Evolutionary conservation across 2,329 filamentous ascomycete species (phyloP).

Genomic region (Aureobasidium uvarum): DNA sequence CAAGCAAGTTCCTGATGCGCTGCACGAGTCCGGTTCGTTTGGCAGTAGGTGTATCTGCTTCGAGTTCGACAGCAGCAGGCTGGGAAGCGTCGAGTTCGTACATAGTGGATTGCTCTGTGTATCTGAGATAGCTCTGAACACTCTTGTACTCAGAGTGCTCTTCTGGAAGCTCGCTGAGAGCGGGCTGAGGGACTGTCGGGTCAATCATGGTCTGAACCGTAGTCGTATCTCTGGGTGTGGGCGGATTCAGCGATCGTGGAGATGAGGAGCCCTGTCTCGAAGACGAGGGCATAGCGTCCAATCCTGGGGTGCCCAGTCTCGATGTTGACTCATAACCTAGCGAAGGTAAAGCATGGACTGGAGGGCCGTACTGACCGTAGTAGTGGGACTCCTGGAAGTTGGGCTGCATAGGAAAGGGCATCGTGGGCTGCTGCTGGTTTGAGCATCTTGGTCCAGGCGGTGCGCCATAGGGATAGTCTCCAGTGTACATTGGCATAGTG

Average conservation of each 20-base stretch:
- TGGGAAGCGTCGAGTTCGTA: slow-evolving; percentile 34
- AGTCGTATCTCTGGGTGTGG: slow-evolving; percentile 44
- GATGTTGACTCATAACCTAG: slow-evolving; percentile 29
- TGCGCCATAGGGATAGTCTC: slow-evolving; percentile 31
- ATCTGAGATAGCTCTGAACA: slow-evolving; percentile 40
- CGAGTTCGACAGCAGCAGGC: slow-evolving; percentile 21
- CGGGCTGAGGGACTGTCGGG: slow-evolving; percentile 29
- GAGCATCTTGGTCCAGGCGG: slow-evolving; percentile 13
- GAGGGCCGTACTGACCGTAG: neutral
- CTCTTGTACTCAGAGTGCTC: slow-evolving; percentile 40
- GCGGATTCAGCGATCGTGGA: slow-evolving; percentile 41
- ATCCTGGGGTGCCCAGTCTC: slow-evolving; percentile 39
- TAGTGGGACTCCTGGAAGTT: neutral
- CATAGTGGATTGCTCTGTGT: slow-evolving; percentile 39
- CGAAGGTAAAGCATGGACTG: neutral
- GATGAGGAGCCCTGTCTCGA: slow-evolving; percentile 46
- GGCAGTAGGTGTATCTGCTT: slow-evolving; percentile 1
- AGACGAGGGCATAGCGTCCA: slow-evolving; percentile 44
- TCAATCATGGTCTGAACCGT: slow-evolving; percentile 40
- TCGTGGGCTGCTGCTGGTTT: neutral
- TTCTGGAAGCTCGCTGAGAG: slow-evolving; percentile 37
- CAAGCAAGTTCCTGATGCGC: slow-evolving; percentile 45
- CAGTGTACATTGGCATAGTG: slow-evolving; percentile 35
- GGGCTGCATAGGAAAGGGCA: neutral
- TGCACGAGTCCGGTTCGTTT: slow-evolving; percentile 40